Conservation (phyloP, 306 rosid species). For the Acacia confusa region DNA sequence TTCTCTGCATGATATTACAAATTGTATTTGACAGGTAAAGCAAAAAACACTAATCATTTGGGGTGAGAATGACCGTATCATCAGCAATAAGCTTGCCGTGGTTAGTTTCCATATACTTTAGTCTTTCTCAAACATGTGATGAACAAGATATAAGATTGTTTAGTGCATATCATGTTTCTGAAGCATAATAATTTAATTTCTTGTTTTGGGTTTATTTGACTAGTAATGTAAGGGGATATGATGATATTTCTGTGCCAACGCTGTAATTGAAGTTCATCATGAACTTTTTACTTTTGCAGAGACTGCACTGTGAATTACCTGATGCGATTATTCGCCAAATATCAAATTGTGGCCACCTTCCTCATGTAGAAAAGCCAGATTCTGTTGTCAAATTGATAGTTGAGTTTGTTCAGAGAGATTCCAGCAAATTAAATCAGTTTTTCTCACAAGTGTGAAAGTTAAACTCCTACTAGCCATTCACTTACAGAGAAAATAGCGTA, state of each 20-base stretch:
- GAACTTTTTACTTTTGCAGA: conserved; percentile 48
- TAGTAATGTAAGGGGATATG: not conserved
- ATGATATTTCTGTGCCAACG: conserved; percentile 3
- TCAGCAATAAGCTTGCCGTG: conserved; percentile 85
- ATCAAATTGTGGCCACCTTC: conserved; percentile 85
- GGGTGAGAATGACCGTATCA: conserved; percentile 89
- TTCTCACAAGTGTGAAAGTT: conserved; percentile 35
- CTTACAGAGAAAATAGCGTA: conserved; percentile 20
- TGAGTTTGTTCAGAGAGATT: conserved; percentile 58
- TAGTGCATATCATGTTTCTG: not conserved
- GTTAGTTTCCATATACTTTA: conserved; percentile 46
- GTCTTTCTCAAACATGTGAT: conserved; percentile 26
- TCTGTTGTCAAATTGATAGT: conserved; percentile 54
- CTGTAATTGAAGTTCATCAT: conserved; percentile 13
- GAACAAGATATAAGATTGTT: not conserved
- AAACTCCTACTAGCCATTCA: conserved; percentile 4
- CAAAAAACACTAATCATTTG: conserved; percentile 88
- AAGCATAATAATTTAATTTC: not conserved
- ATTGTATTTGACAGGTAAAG: conserved; percentile 60
- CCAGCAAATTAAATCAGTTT: conserved; percentile 35
- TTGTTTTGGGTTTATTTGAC: conserved; percentile 7
- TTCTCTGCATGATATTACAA: conserved; percentile 7
- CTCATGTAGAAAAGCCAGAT: conserved; percentile 83
- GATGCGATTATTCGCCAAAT: conserved; percentile 69
- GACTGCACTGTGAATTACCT: conserved; percentile 79